phyloP scores from a whole-genome alignment of 352 stramenopile genomes.

The Phytopythium litorale region DNA sequence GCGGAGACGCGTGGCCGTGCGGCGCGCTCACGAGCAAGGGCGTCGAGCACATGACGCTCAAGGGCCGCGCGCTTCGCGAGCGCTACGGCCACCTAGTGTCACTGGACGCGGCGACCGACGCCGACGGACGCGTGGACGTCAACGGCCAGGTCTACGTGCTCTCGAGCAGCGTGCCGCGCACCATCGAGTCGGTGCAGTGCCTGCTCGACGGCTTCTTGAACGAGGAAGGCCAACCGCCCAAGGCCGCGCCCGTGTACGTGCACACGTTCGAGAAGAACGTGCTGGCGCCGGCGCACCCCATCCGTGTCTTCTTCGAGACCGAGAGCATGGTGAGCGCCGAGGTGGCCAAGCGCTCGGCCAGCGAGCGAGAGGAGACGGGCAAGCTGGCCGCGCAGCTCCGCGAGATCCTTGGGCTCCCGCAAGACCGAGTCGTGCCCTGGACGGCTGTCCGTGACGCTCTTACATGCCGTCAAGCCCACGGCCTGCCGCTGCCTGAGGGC shows the following conservation, averaged over 20 bases:
- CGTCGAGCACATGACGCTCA: constrained; percentile 64
- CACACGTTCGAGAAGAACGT: constrained; percentile 66
- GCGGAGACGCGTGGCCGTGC: constrained; percentile 39
- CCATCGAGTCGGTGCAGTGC: constrained; percentile 74
- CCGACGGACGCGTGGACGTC: constrained; percentile 4
- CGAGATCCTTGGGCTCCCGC: constrained; percentile 38
- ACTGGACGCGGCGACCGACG: neutral
- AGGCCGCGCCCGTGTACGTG: constrained; percentile 39
- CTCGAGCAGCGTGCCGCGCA: constrained; percentile 70
- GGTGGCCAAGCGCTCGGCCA: constrained; percentile 19
- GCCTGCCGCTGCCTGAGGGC: constrained; percentile 56
- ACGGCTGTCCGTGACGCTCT: constrained; percentile 67
- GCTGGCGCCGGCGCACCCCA: constrained; percentile 51
- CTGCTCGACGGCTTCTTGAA: constrained; percentile 72
- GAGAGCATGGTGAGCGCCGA: constrained; percentile 60
- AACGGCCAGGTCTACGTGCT: constrained; percentile 68
- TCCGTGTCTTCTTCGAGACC: constrained; percentile 71
- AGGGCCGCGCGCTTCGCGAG: constrained; percentile 42
- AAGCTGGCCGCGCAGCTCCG: constrained; percentile 34
- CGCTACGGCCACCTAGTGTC: constrained; percentile 44
- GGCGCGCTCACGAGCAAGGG: constrained; percentile 61
- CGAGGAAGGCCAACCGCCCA: constrained; percentile 8
- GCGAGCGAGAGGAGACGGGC: constrained; percentile 28
- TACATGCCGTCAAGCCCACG: constrained; percentile 60
- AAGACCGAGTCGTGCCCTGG: constrained; percentile 56